Evolutionary conservation across 1,284 basidiomycete genomes (phyloP).

Genomic region (Marasmius fiardii): DNA sequence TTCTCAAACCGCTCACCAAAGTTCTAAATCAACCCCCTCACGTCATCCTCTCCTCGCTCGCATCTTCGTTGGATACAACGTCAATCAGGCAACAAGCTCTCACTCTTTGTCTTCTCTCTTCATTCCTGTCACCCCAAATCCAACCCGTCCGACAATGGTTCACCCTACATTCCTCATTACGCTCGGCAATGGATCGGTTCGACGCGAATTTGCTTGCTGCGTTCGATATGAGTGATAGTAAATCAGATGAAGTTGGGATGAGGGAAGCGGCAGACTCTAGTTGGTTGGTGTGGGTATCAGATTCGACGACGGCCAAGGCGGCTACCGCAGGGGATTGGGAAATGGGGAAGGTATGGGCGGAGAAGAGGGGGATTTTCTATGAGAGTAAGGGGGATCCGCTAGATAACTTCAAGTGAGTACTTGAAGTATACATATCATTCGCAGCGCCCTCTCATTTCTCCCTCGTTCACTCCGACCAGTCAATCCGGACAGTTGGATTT

Average conservation of each 20-base stretch:
- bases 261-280: constrained; percentile 74
- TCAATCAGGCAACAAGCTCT: constrained; percentile 53
- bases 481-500: constrained; percentile 69
- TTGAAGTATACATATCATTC: constrained; percentile 4
- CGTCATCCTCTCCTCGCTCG: constrained; percentile 52
- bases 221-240: constrained; percentile 80
- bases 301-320: background rate
- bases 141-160: constrained; percentile 71
- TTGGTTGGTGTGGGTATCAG: constrained; percentile 75
- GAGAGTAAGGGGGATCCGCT: constrained; percentile 78
- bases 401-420: constrained; percentile 79
- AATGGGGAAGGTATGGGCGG: constrained; percentile 88
- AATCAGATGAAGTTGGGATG: constrained; percentile 72
- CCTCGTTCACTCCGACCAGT: too few species aligned
- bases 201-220: constrained; percentile 80
- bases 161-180: constrained; percentile 60
- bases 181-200: constrained; percentile 82
- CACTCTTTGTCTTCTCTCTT: constrained; percentile 63
- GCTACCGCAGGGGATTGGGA: constrained; percentile 67
- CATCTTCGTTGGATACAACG: constrained; percentile 29
- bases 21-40: constrained; percentile 54
- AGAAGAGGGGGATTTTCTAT: constrained; percentile 94
- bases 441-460: constrained; percentile 10
- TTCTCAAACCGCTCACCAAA: constrained; percentile 59
- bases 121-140: constrained; percentile 65